Conservation (phyloP, 805 yeast genomes). For the Wickerhamomyces rabaulensis region DNA sequence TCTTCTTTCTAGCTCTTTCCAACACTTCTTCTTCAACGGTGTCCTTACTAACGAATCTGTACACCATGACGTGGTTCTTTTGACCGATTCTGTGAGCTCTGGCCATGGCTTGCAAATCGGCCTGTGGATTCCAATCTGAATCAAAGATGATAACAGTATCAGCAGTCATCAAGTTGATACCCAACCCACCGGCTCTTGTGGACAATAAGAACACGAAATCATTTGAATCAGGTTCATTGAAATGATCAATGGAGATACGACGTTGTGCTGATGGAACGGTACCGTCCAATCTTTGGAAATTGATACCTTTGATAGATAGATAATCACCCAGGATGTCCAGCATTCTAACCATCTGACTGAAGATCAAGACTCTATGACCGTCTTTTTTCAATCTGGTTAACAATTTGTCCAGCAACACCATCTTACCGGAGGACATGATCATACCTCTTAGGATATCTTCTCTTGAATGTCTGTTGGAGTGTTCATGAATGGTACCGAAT, state of each 20-base stretch:
- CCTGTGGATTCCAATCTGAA: conserved; percentile 99
- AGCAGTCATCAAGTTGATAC: conserved; percentile 98
- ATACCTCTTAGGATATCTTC: conserved; percentile 84
- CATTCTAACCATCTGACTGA: conserved; percentile 96
- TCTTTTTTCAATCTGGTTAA: conserved; percentile 80
- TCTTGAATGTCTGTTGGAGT: conserved; percentile 40
- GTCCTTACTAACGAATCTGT: conserved; percentile 95
- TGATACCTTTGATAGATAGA: conserved; percentile 76
- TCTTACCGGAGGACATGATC: conserved; percentile 97
- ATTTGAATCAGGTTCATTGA: conserved; percentile 86
- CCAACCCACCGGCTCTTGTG: conserved; percentile 98
- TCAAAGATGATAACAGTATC: conserved; percentile 97
- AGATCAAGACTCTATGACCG: conserved; percentile 93
- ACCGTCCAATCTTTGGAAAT: conserved; percentile 93
- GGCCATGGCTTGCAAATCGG: conserved; percentile 99
- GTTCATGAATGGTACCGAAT: conserved; percentile 44
- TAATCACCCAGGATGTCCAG: conserved; percentile 94
- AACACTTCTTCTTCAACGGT: conserved; percentile 97
- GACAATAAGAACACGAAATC: conserved; percentile 88
- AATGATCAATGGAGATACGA: conserved; percentile 92
- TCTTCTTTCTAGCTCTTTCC: conserved; percentile 95
- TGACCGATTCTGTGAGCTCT: conserved; percentile 99
- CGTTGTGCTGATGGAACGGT: conserved; percentile 93
- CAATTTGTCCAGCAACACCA: conserved; percentile 91
- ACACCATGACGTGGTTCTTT: conserved; percentile 95